These are phyloP conservation scores for Ascoidea asiatica DNA, from an alignment of 805 yeast species.

Conservation along the genomic window DNA sequence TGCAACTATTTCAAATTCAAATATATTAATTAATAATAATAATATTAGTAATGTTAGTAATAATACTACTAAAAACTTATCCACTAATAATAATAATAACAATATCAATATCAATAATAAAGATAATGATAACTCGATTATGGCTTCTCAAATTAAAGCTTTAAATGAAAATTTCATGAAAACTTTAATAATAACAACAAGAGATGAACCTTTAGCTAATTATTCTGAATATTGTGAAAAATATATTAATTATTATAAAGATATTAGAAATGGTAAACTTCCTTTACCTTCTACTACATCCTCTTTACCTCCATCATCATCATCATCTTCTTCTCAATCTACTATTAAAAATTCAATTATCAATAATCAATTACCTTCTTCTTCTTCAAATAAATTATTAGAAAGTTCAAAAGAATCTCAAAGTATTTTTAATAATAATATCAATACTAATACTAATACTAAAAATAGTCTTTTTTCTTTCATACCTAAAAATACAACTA, in stretches of 20 bases:
- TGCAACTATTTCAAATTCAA: no score
- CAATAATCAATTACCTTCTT: not conserved
- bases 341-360: not conserved
- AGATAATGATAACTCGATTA: not conserved
- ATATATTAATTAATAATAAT: no score
- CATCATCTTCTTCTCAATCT: not conserved
- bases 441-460: not conserved
- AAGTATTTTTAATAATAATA: no score
- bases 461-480: no score
- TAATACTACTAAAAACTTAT: not conserved
- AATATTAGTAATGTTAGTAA: no score
- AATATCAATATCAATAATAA: not conserved
- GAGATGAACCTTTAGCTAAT: conserved; percentile 10
- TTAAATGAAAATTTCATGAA: conserved; percentile 9
- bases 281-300: not conserved
- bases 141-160: conserved; percentile 10
- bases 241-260: conserved; percentile 8
- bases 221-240: conserved; percentile 8
- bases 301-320: not conserved
- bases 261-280: conserved; percentile 3
- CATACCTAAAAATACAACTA: no score
- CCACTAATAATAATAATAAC: not conserved
- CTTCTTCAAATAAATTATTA: not conserved
- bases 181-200: conserved; percentile 2
- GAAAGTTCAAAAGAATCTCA: no score